phyloP scores from a whole-genome alignment of 768 basidiomycete genomes.

The Jaapia argillacea region DNA sequence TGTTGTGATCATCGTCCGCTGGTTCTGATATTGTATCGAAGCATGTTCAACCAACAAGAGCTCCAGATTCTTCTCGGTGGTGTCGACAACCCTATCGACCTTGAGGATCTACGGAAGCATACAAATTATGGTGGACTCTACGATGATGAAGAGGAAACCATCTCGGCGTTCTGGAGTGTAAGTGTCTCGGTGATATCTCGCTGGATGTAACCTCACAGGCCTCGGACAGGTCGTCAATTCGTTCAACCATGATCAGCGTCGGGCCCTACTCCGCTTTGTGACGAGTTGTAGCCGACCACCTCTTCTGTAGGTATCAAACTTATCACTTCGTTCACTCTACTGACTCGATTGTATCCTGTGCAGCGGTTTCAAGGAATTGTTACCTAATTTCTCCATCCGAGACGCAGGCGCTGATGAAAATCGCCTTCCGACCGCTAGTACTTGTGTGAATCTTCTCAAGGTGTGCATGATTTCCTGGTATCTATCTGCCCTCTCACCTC shows the following conservation, averaged over 20 bases:
- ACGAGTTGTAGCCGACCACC: slow-evolving; percentile 90
- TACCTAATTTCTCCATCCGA: slow-evolving; percentile 83
- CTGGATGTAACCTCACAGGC: background rate
- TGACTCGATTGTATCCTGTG: background rate
- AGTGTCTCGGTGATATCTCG: slow-evolving; percentile 10
- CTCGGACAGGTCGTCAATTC: slow-evolving; percentile 54
- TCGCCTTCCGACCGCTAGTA: slow-evolving; percentile 68
- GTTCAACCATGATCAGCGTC: slow-evolving; percentile 74
- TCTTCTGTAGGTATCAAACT: slow-evolving; percentile 45
- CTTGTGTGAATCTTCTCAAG: slow-evolving; percentile 91
- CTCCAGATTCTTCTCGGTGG: slow-evolving; percentile 87
- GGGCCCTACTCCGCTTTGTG: slow-evolving; percentile 77
- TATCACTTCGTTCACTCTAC: background rate
- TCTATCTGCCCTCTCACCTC: slow-evolving; percentile 1
- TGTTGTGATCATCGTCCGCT: background rate
- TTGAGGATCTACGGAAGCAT: slow-evolving; percentile 69
- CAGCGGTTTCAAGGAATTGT: slow-evolving; percentile 79
- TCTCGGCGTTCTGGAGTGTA: slow-evolving; percentile 79
- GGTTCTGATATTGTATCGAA: slow-evolving; percentile 8
- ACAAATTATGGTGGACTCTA: slow-evolving; percentile 81
- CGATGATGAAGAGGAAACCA: slow-evolving; percentile 58
- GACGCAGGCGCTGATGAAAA: slow-evolving; percentile 66
- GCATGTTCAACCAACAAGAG: slow-evolving; percentile 96
- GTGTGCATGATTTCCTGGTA: slow-evolving; percentile 22
- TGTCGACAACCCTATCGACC: slow-evolving; percentile 73